phyloP scores from a whole-genome alignment of 345 rosid species.

The Brassica carinata region DNA sequence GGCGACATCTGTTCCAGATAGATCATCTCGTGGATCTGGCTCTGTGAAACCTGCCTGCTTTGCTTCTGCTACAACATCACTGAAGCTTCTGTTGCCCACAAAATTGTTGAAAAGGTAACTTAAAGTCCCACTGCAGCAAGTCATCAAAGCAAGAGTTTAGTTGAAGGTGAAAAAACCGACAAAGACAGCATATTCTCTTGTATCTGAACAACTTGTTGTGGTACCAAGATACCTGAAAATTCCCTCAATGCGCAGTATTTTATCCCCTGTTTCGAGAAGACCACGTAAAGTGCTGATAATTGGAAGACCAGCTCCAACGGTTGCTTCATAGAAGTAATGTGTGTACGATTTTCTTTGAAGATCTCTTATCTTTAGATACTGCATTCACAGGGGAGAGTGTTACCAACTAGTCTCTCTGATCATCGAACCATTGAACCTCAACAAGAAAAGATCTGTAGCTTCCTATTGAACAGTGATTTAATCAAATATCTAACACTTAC shows the following conservation, averaged over 20 bases:
- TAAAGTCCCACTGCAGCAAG: conserved; percentile 80
- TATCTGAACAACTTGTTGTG: conserved; percentile 2
- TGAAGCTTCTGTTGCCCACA: conserved; percentile 60
- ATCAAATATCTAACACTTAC: conserved; percentile 40
- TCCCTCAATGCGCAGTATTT: conserved; percentile 85
- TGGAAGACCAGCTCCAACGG: conserved; percentile 99
- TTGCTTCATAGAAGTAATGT: conserved; percentile 98
- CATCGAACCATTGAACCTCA: not conserved
- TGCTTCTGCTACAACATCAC: conserved; percentile 89
- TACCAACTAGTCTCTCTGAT: conserved; percentile 15
- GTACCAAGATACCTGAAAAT: conserved; percentile 69
- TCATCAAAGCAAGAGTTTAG: conserved; percentile 15
- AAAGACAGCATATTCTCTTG: not conserved
- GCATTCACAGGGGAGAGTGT: conserved; percentile 32
- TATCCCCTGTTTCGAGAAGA: conserved; percentile 98
- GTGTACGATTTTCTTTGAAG: conserved; percentile 96
- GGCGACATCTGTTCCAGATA: conserved; percentile 98
- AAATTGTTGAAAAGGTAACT: conserved; percentile 95
- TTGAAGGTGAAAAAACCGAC: not conserved
- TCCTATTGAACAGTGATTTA: conserved; percentile 5
- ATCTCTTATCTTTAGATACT: conserved; percentile 85
- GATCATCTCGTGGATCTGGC: conserved; percentile 99
- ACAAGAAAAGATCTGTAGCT: conserved; percentile 8
- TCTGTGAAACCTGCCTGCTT: conserved; percentile 90
- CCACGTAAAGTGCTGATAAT: conserved; percentile 94